A percentile compares a stretch with the other conserved stretches of the same genome.
These are phyloP conservation scores for Platismatia glauca DNA, from an alignment of 495 filamentous ascomycete genomes.

Conservation along the genomic window DNA sequence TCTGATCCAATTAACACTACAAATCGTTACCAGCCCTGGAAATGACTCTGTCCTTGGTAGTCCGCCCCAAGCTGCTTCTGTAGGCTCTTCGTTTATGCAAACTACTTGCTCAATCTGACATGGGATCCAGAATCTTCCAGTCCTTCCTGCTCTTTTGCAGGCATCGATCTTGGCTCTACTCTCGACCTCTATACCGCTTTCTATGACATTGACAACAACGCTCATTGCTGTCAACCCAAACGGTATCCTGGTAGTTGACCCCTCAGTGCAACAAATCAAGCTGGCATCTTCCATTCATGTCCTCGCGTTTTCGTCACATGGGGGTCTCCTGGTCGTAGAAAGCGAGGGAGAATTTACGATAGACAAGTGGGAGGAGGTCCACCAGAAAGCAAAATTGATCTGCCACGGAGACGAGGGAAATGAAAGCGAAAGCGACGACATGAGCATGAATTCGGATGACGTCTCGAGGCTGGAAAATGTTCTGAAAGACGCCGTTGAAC, in stretches of 20 bases:
- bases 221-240: conserved; percentile 50
- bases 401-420: conserved; percentile 47
- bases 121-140: conserved; percentile 54
- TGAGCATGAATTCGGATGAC: conserved; percentile 11
- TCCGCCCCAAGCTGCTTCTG: conserved; percentile 25
- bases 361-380: conserved; percentile 66
- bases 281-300: conserved; percentile 63
- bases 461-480: conserved; percentile 32
- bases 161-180: conserved; percentile 64
- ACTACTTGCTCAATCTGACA: conserved; percentile 18
- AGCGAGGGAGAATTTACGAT: conserved; percentile 73
- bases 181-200: conserved; percentile 65
- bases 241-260: conserved; percentile 44
- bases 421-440: conserved; percentile 38
- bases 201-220: conserved; percentile 56
- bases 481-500: conserved; percentile 54
- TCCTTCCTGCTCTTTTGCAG: conserved; percentile 69
- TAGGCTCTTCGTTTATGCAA: conserved; percentile 12
- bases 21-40: conserved; percentile 49
- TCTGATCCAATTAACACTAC: conserved; percentile 58
- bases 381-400: conserved; percentile 50
- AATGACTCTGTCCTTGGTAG: conserved; percentile 42
- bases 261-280: conserved; percentile 46
- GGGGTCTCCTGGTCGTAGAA: conserved; percentile 66
- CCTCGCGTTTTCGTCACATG: conserved; percentile 64